Conservation (phyloP, 495 filamentous ascomycete species). For the Bryoglossum gracile region DNA sequence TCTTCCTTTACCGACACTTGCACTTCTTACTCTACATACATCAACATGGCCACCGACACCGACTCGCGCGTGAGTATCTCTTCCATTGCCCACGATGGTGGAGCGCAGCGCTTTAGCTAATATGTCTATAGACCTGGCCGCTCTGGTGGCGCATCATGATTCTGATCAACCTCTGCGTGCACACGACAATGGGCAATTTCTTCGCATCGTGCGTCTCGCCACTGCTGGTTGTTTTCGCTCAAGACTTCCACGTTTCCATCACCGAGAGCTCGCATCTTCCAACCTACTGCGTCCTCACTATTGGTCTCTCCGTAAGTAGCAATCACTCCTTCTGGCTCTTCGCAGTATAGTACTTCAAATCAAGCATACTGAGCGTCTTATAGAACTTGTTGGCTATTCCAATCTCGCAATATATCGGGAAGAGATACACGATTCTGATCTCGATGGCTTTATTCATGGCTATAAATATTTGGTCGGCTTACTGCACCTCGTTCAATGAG, state of each 20-base stretch:
- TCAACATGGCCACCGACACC: too few relatives aligned
- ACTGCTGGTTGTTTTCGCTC: background rate
- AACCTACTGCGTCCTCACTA: background rate
- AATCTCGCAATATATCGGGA: background rate
- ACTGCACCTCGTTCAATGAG: background rate
- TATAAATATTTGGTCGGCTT: slow-evolving; percentile 2
- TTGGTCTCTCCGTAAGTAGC: background rate
- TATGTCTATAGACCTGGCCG: slow-evolving; percentile 4
- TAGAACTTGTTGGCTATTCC: background rate
- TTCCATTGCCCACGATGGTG: too few relatives aligned
- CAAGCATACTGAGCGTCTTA: too few relatives aligned
- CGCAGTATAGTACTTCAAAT: background rate
- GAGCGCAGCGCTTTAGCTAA: too few relatives aligned
- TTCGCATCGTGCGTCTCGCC: slow-evolving; percentile 1
- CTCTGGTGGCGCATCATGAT: slow-evolving; percentile 1
- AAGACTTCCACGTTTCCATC: slow-evolving; percentile 1
- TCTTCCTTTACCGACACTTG: too few relatives aligned
- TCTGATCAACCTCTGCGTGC: background rate
- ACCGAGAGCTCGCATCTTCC: background rate
- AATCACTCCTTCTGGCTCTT: background rate
- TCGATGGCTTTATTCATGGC: slow-evolving; percentile 1
- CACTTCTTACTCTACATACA: too few relatives aligned
- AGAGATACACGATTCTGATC: slow-evolving; percentile 6
- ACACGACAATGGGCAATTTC: slow-evolving; percentile 2
- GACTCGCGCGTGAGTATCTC: too few relatives aligned